Evolutionary conservation across 495 filamentous ascomycete genomes (phyloP).

Genomic region (Penicillium lagena): DNA sequence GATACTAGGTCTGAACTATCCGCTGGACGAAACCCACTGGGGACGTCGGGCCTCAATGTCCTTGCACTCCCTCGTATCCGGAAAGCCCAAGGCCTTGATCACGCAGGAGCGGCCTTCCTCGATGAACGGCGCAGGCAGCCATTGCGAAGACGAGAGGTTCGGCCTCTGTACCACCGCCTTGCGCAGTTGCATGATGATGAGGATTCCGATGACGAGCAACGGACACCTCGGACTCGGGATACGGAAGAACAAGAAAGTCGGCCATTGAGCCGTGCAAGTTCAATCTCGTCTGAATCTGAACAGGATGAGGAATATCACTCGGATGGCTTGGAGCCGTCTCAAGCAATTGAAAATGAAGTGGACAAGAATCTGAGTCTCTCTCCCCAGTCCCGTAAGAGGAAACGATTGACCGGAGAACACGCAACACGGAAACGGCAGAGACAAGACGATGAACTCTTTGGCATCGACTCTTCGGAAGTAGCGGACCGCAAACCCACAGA

Average conservation of each 20-base stretch:
- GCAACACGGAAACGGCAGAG: constrained; percentile 64
- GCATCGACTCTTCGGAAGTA: constrained; percentile 25
- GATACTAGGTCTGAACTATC: constrained; percentile 49
- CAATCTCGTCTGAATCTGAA: constrained; percentile 58
- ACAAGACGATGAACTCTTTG: constrained; percentile 74
- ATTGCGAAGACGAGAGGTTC: constrained; percentile 43
- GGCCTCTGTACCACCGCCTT: constrained; percentile 52
- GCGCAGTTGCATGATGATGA: constrained; percentile 51
- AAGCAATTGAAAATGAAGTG: neutral
- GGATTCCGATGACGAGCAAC: constrained; percentile 55
- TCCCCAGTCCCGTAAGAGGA: constrained; percentile 58
- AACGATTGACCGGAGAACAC: constrained; percentile 55
- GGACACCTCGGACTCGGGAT: constrained; percentile 57
- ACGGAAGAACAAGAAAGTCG: constrained; percentile 80
- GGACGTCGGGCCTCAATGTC: constrained; percentile 46
- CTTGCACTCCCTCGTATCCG: constrained; percentile 65
- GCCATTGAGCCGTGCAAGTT: constrained; percentile 70
- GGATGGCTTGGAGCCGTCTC: constrained; percentile 13
- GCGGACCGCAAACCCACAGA: constrained; percentile 4
- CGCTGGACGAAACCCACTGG: constrained; percentile 22
- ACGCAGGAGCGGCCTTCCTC: constrained; percentile 61
- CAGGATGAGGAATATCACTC: constrained; percentile 49
- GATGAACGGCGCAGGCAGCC: constrained; percentile 67
- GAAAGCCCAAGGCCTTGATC: constrained; percentile 54
- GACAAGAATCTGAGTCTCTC: constrained; percentile 16